Evolutionary conservation across 2,329 filamentous ascomycete species (phyloP).

Genomic region (Stachybotrys chlorohalonatus): DNA sequence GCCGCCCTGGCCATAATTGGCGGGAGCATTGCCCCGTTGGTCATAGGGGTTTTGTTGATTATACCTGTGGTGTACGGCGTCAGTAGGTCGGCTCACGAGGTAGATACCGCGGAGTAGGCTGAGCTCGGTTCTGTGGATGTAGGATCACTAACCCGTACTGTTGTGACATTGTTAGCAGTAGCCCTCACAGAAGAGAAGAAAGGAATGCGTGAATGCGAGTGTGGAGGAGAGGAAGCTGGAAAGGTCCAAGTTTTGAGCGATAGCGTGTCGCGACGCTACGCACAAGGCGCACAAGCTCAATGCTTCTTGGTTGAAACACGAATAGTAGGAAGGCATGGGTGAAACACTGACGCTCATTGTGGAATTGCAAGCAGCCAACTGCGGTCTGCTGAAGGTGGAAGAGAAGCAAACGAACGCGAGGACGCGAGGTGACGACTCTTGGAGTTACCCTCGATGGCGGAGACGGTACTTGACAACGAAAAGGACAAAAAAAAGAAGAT

Average conservation of each 20-base stretch:
- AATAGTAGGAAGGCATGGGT: conserved; percentile 9
- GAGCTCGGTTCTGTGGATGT: not conserved
- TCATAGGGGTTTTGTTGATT: conserved; percentile 51
- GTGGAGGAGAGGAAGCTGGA: not conserved
- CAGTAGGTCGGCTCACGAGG: not conserved
- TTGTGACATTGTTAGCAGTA: conserved; percentile 18
- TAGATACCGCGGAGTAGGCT: not conserved
- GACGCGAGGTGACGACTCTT: not conserved
- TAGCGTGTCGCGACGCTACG: not conserved
- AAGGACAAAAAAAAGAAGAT: not conserved
- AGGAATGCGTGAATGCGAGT: conserved; percentile 5
- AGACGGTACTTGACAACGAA: not conserved
- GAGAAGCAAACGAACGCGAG: not conserved
- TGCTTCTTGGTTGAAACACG: not conserved
- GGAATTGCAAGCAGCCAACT: not conserved
- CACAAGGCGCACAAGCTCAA: not conserved
- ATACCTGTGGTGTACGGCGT: conserved; percentile 33
- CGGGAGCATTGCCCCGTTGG: conserved; percentile 33
- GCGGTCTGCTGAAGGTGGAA: not conserved
- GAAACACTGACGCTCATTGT: conserved; percentile 21
- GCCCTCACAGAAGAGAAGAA: conserved; percentile 5
- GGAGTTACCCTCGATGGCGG: no score
- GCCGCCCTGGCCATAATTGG: conserved; percentile 20
- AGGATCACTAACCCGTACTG: conserved; percentile 46
- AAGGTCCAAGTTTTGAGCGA: not conserved